Percentiles rank a stretch among this genome's conserved stretches.
Evolutionary conservation across 2,329 filamentous ascomycete genomes (phyloP).

Genomic region (Penicillium sp.): DNA sequence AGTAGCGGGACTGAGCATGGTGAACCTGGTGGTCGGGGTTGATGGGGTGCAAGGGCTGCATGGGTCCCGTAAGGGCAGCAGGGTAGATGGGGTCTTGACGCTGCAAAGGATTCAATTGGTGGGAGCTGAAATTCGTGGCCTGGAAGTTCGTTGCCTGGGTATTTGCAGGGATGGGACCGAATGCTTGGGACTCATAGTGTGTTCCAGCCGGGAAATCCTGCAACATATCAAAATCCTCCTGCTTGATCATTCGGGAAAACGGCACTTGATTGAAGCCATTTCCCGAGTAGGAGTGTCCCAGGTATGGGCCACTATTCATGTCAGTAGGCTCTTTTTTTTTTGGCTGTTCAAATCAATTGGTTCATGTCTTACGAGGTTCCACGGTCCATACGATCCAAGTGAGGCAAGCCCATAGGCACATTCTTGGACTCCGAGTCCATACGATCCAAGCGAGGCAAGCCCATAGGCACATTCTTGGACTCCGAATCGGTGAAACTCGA

Average conservation of each 20-base stretch:
- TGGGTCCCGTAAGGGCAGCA: too few species aligned
- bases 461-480: neutral
- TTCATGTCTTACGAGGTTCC: neutral
- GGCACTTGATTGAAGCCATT: neutral
- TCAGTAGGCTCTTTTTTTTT: neutral
- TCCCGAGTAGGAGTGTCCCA: neutral
- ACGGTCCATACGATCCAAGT: neutral
- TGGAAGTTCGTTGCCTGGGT: neutral
- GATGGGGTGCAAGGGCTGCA: too few species aligned
- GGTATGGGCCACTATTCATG: neutral
- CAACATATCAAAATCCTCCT: neutral
- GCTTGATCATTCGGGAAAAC: neutral
- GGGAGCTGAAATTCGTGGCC: neutral
- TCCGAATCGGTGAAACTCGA: neutral
- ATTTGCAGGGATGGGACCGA: neutral
- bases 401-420: neutral
- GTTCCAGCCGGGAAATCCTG: neutral
- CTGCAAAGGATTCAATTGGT: neutral
- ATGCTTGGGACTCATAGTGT: neutral
- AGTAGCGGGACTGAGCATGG: neutral
- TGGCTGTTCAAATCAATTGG: neutral
- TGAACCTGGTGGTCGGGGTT: too few species aligned
- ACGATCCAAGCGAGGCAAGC: neutral
- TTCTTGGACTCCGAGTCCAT: neutral
- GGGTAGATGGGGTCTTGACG: neutral